Evolutionary conservation across 2,329 filamentous ascomycete genomes (phyloP).

Genomic region (Hypoxylon sp.): DNA sequence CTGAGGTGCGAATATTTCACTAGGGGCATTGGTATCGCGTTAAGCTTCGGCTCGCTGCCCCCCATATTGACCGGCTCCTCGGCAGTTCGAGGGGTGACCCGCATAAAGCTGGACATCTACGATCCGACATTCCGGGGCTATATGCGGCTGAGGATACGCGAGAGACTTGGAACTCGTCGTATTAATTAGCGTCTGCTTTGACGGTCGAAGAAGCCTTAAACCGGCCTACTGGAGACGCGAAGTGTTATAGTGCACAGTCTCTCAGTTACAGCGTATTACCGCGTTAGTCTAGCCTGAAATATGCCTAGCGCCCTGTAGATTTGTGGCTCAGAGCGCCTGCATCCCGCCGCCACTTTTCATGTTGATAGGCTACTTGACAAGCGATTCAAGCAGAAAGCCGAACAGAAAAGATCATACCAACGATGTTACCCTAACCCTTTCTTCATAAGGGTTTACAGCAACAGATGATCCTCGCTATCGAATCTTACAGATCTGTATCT

Average conservation of each 20-base stretch:
- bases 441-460: constrained; percentile 28
- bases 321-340: background rate
- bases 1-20: background rate
- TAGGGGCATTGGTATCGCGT: constrained; percentile 9
- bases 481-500: constrained; percentile 25
- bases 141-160: constrained; percentile 9
- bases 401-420: constrained; percentile 16
- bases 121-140: constrained; percentile 29
- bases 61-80: background rate
- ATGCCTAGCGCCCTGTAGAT: constrained; percentile 9
- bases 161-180: constrained; percentile 1
- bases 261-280: constrained; percentile 20
- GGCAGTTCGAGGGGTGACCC: background rate
- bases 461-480: constrained; percentile 30
- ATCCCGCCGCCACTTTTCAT: constrained; percentile 4
- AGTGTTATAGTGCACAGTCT: background rate
- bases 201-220: constrained; percentile 1
- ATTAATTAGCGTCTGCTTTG: constrained; percentile 13
- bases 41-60: constrained; percentile 11
- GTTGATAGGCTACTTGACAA: background rate
- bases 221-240: no score
- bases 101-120: constrained; percentile 4
- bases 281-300: background rate
- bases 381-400: background rate
- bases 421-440: constrained; percentile 12